These are phyloP conservation scores for Rhodotorula paludigena DNA, from an alignment of 768 basidiomycete species.

Conservation along the genomic window DNA sequence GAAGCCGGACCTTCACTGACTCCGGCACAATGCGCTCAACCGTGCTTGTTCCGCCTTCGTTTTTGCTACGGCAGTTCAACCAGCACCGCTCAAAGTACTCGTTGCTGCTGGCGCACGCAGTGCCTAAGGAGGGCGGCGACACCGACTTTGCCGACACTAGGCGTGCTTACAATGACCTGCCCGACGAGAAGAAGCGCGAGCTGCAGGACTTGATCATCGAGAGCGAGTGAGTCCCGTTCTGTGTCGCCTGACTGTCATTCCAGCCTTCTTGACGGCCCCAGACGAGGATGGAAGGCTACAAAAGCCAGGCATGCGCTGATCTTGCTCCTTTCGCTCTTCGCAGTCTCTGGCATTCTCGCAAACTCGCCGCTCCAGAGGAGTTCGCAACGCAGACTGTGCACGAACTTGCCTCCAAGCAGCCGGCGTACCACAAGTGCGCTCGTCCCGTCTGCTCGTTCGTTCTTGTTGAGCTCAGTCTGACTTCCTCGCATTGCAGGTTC, in stretches of 20 bases:
- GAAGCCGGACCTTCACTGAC: too few relatives aligned
- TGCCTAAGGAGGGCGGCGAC: constrained; percentile 44
- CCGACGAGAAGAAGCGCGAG: constrained; percentile 41
- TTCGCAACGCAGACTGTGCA: constrained; percentile 29
- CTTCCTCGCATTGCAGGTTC: not conserved
- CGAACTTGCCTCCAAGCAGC: constrained; percentile 36
- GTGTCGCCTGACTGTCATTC: too few relatives aligned
- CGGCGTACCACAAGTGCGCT: constrained; percentile 40
- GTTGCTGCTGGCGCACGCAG: constrained; percentile 42
- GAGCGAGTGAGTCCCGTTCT: constrained; percentile 29
- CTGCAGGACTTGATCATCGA: constrained; percentile 37
- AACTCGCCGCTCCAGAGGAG: constrained; percentile 40
- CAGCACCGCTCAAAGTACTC: constrained; percentile 42
- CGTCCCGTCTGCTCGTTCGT: not conserved
- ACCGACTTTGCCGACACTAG: constrained; percentile 45
- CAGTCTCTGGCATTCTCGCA: constrained; percentile 40
- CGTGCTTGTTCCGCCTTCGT: too few relatives aligned
- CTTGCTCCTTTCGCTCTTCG: too few relatives aligned
- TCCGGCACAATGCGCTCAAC: too few relatives aligned
- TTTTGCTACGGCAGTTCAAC: constrained; percentile 42
- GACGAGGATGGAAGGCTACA: too few relatives aligned
- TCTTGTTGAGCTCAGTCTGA: not conserved
- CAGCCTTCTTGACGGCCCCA: too few relatives aligned
- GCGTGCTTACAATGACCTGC: constrained; percentile 42
- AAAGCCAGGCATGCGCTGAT: not conserved